A percentile compares a stretch with the other conserved stretches of the same genome.
phyloP scores from a whole-genome alignment of 208 protist species.

The Strigomonas oncopelti region DNA sequence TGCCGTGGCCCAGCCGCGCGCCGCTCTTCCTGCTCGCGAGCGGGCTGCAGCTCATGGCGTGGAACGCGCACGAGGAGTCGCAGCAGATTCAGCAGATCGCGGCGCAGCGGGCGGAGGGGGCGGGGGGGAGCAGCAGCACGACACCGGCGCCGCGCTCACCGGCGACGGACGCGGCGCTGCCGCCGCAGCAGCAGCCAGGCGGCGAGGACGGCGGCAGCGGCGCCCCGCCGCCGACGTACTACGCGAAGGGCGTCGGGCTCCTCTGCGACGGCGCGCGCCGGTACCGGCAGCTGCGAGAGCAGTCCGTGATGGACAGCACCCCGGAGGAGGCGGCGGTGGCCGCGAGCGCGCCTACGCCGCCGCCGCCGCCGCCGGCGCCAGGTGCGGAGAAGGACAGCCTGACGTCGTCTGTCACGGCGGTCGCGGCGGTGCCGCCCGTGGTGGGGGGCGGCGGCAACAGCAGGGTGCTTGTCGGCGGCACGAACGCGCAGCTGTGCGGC shows the following conservation, averaged over 20 bases:
- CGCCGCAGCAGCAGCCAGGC: background rate
- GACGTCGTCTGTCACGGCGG: background rate
- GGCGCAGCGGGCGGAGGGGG: background rate
- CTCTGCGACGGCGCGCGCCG: conserved; percentile 48
- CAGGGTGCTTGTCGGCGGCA: conserved; percentile 32
- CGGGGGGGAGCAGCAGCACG: background rate
- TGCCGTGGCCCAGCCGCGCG: conserved; percentile 39
- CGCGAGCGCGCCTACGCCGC: conserved; percentile 1
- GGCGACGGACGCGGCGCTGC: background rate
- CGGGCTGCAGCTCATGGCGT: conserved; percentile 78
- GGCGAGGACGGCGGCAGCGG: background rate
- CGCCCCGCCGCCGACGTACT: conserved; percentile 24
- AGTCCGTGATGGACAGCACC: conserved; percentile 41
- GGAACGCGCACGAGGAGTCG: conserved; percentile 67
- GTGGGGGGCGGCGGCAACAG: background rate
- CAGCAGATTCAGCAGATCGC: conserved; percentile 7
- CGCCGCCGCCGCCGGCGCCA: background rate
- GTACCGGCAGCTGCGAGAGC: conserved; percentile 67
- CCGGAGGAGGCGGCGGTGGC: conserved; percentile 30
- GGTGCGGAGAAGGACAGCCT: background rate
- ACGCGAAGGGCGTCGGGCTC: conserved; percentile 33
- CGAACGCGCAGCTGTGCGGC: conserved; percentile 26
- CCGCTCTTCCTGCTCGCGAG: conserved; percentile 72
- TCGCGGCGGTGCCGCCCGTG: background rate
- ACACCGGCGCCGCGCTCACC: background rate